Evolutionary conservation across 2,329 filamentous ascomycete genomes (phyloP), one percentile per base, ranked within the genome.

Genomic region (Epichloe elymi): DNA sequence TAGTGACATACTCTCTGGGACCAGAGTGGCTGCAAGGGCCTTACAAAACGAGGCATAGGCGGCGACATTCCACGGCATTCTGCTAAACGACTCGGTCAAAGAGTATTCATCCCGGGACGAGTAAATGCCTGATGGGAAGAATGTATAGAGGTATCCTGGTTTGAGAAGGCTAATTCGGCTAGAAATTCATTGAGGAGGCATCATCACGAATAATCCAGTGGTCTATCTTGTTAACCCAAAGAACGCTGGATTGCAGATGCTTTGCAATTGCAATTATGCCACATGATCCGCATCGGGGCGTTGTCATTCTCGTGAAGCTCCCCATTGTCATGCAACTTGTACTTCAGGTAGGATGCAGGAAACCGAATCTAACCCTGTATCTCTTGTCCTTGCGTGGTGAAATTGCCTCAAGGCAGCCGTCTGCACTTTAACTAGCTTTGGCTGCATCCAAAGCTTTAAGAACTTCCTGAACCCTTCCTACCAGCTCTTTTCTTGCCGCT

Each of bases 381-480:
- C 10, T 43, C 15, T 42, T 26, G 40, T 12, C 19, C 39, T 30
- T 30, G 30, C 30, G 10, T 30, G 8, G 30, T 30, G 19, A 46
- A n/a, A 46, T 38, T 26, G 45, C 35, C 26, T 14, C 47, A 19
- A 15, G 20, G 5, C 8, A 40, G 15, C 17, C 35, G 17, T 46
- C 15, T 26, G 15, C 23, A 10, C 26, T 5, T 42, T 17, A 51
- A 45, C 20, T 19, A 23, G 57, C 62, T 51, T 64, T 67, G 35
- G 63, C 65, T 19, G 50, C 71, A 61, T 93, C 87, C 53, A 91
- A 63, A 30, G 73, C 71, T 60, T 75, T 81, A 57, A 93, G 65
- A 42, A 85, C 69, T 11, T 71, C 75, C 63, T 91, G 85, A 3
- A 85, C 82, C 56, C 84, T 75, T 59, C 73, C 79, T n/a, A 91